Evolutionary conservation across 495 filamentous ascomycete genomes (phyloP).

Genomic region (Aspergillus funiculosus): DNA sequence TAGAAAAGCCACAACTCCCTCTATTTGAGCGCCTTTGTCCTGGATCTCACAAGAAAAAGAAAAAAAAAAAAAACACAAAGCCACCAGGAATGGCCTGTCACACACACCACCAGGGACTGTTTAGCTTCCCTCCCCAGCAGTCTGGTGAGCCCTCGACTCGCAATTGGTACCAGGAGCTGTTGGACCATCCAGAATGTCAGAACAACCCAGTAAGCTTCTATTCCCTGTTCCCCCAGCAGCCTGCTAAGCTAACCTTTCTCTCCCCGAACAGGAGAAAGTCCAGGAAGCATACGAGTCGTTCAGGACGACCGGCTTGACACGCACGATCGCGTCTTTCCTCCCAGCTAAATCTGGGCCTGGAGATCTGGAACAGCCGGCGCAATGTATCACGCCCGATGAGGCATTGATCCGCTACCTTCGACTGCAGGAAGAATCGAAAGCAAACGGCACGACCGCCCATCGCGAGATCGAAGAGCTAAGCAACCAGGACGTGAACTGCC

Average conservation of each 20-base stretch:
- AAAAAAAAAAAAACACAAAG: neutral
- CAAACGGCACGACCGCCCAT: neutral
- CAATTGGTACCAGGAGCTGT: slow-evolving; percentile 9
- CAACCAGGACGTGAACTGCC: slow-evolving; percentile 3
- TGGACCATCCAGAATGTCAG: slow-evolving; percentile 5
- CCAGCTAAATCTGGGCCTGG: neutral
- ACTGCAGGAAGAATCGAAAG: neutral
- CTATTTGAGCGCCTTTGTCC: too few species aligned
- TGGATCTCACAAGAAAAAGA: too few species aligned
- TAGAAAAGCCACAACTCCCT: too few species aligned
- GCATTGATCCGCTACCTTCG: slow-evolving; percentile 6
- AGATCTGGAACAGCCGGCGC: neutral
- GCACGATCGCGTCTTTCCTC: neutral
- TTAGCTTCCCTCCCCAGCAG: slow-evolving; percentile 6
- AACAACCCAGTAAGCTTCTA: neutral
- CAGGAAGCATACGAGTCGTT: slow-evolving; percentile 10
- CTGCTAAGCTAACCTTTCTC: neutral
- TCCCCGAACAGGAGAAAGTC: slow-evolving; percentile 1
- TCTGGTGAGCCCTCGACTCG: slow-evolving; percentile 5
- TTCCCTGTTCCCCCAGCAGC: neutral
- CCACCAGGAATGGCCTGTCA: neutral
- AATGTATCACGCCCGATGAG: slow-evolving; percentile 2
- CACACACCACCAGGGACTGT: neutral
- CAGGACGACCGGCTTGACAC: neutral
- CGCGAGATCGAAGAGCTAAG: slow-evolving; percentile 1